Conservation (phyloP, 306 rosid genomes). For the Betula pendula region DNA sequence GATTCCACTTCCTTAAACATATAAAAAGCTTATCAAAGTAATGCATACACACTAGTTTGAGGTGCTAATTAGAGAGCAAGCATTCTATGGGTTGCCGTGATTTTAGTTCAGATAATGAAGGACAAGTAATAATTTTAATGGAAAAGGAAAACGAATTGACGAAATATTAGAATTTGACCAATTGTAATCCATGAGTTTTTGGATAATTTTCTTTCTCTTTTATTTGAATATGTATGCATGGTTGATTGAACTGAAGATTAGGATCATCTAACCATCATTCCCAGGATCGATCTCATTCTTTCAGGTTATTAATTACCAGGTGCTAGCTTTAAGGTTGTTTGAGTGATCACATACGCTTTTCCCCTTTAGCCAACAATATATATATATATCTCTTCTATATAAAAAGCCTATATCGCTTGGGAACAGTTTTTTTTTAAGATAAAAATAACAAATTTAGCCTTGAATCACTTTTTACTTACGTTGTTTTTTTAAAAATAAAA, state of each 20-base stretch:
- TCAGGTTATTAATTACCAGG: not conserved
- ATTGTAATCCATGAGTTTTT: constrained; percentile 23
- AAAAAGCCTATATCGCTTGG: no score
- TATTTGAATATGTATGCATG: not conserved
- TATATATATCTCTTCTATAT: no score
- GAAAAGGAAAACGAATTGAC: constrained; percentile 27
- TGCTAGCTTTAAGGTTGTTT: no score
- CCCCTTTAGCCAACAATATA: no score
- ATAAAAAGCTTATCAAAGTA: constrained; percentile 2
- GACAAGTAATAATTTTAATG: constrained; percentile 24
- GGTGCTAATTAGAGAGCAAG: constrained; percentile 1
- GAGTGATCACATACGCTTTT: no score
- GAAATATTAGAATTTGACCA: constrained; percentile 57
- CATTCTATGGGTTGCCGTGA: constrained; percentile 42
- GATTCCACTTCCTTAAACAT: constrained; percentile 2
- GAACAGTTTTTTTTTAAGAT: no score
- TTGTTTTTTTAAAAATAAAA: no score
- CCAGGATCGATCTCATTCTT: not conserved
- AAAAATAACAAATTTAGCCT: no score
- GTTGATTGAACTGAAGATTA: not conserved
- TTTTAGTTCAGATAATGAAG: constrained; percentile 49
- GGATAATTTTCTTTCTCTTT: not conserved
- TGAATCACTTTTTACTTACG: no score
- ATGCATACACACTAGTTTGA: not conserved
- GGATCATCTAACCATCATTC: not conserved